phyloP scores from a whole-genome alignment of 306 rosid species.

The Lupinus albus region DNA sequence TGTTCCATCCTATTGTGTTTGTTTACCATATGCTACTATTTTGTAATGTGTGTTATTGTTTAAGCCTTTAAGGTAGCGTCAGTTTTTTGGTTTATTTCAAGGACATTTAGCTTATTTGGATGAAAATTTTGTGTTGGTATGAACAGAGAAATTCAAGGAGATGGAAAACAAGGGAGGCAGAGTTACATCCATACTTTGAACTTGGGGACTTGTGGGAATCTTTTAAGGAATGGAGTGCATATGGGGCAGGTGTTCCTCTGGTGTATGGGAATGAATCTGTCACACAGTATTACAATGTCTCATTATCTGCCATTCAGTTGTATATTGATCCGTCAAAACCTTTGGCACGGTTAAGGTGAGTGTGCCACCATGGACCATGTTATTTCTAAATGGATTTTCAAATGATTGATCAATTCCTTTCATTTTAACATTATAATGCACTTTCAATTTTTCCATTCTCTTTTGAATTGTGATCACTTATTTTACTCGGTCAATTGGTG shows the following conservation, averaged over 20 bases:
- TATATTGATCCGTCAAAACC: constrained; percentile 72
- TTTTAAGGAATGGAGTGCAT: constrained; percentile 88
- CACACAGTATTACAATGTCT: constrained; percentile 80
- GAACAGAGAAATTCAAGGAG: constrained; percentile 59
- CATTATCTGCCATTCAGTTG: constrained; percentile 87
- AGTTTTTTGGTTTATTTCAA: constrained; percentile 16
- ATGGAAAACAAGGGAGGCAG: constrained; percentile 59
- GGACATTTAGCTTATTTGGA: constrained; percentile 26
- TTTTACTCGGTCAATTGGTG: background rate
- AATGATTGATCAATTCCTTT: background rate
- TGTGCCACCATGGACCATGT: background rate
- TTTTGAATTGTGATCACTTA: constrained; percentile 13
- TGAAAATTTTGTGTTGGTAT: constrained; percentile 33
- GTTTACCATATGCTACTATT: too few relatives aligned
- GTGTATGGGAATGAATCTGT: constrained; percentile 80
- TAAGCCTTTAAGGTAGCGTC: constrained; percentile 14
- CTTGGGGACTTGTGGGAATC: constrained; percentile 93
- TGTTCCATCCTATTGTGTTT: too few relatives aligned
- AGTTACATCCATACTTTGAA: constrained; percentile 70
- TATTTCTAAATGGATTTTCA: background rate
- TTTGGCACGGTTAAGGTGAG: constrained; percentile 62
- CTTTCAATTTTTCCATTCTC: background rate
- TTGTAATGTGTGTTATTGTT: background rate
- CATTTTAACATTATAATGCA: background rate
- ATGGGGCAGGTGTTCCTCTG: constrained; percentile 83